These are phyloP conservation scores for Penicillium angulare DNA, from an alignment of 495 filamentous ascomycete species.

Conservation along the genomic window DNA sequence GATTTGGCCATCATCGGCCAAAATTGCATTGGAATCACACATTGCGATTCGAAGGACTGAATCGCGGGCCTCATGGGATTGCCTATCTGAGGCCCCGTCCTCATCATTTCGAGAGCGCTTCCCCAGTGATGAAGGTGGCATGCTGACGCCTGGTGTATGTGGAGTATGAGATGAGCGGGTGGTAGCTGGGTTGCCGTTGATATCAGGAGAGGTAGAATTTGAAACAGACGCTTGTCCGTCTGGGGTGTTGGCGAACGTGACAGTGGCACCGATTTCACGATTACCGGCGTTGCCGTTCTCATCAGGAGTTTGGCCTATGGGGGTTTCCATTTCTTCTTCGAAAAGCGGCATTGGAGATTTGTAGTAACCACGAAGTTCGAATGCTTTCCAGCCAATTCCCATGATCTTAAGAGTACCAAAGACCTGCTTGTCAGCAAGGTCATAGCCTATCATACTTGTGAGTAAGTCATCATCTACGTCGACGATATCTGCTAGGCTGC, in stretches of 20 bases:
- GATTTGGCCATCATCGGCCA: slow-evolving; percentile 18
- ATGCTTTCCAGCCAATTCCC: slow-evolving; percentile 41
- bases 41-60: too few relatives aligned
- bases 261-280: background rate
- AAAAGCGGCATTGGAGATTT: slow-evolving; percentile 17
- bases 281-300: background rate
- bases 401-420: slow-evolving; percentile 36
- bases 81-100: background rate
- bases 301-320: slow-evolving; percentile 2
- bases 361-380: slow-evolving; percentile 37
- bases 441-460: slow-evolving; percentile 29
- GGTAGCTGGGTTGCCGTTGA: background rate
- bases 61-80: too few relatives aligned
- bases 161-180: background rate
- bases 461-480: slow-evolving; percentile 38
- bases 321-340: slow-evolving; percentile 5
- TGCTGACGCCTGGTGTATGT: background rate
- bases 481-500: slow-evolving; percentile 32
- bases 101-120: slow-evolving; percentile 27
- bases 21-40: background rate
- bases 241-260: background rate
- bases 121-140: slow-evolving; percentile 23
- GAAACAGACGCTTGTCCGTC: background rate
- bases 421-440: slow-evolving; percentile 34
- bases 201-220: background rate